phyloP scores from a whole-genome alignment of 2,329 filamentous ascomycete species.

The Nemania diffusa region DNA sequence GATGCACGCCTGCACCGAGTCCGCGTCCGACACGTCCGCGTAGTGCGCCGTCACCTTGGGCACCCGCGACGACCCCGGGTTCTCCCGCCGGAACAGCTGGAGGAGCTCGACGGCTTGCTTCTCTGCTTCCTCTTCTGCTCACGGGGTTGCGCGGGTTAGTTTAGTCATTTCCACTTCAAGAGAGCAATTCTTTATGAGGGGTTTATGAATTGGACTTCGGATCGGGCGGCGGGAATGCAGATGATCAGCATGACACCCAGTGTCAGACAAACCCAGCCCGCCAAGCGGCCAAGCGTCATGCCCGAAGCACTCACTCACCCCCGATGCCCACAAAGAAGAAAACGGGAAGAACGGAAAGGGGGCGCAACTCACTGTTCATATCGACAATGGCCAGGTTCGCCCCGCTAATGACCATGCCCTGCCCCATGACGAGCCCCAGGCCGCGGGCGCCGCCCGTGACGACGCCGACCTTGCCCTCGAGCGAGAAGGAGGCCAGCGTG shows the following conservation, averaged over 20 bases:
- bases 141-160: conserved; percentile 33
- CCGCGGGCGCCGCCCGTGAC: conserved; percentile 93
- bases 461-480: conserved; percentile 83
- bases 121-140: conserved; percentile 81
- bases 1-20: conserved; percentile 80
- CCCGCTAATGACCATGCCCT: conserved; percentile 88
- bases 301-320: no score
- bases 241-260: no score
- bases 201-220: not conserved
- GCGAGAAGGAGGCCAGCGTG: conserved; percentile 85
- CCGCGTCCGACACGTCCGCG: conserved; percentile 83
- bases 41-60: conserved; percentile 92
- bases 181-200: not conserved
- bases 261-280: no score
- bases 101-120: conserved; percentile 79
- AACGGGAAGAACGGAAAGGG: not conserved
- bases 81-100: conserved; percentile 79
- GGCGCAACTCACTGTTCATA: conserved; percentile 76
- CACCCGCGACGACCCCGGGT: conserved; percentile 76
- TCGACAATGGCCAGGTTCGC: conserved; percentile 93
- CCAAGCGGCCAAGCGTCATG: no score
- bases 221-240: not conserved
- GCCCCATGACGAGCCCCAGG: conserved; percentile 90
- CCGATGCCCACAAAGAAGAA: no score
- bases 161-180: not conserved